A percentile compares a stretch with the other conserved stretches of the same genome.
Evolutionary conservation across 2,329 filamentous ascomycete species (phyloP).

Genomic region (Ophiostoma populinum): DNA sequence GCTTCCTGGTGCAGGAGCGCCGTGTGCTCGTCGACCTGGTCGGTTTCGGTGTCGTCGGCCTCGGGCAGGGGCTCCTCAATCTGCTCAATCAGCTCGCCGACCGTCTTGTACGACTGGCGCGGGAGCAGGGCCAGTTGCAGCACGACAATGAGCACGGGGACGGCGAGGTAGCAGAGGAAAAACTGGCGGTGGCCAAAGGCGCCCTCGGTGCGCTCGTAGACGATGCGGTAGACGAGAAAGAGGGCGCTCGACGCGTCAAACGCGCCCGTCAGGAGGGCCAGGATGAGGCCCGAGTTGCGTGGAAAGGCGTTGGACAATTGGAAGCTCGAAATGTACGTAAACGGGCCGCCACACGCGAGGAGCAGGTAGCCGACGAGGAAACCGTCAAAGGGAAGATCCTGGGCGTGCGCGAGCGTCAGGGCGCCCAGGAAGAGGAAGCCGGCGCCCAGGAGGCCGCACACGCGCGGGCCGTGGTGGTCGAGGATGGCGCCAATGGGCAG

Average conservation of each 20-base stretch:
- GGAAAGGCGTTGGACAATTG: slow-evolving; percentile 77
- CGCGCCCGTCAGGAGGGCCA: slow-evolving; percentile 63
- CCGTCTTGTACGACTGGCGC: slow-evolving; percentile 61
- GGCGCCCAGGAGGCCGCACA: slow-evolving; percentile 56
- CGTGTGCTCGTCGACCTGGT: slow-evolving; percentile 41
- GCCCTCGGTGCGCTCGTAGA: slow-evolving; percentile 37
- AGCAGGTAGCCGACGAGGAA: slow-evolving; percentile 59
- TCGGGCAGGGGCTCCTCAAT: slow-evolving; percentile 35
- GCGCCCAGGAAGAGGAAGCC: slow-evolving; percentile 53
- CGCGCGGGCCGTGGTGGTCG: slow-evolving; percentile 63
- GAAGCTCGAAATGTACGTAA: slow-evolving; percentile 69
- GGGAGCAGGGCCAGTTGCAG: slow-evolving; percentile 59
- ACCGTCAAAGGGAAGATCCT: slow-evolving; percentile 51
- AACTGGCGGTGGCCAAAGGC: slow-evolving; percentile 47
- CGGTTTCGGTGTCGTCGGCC: too few species aligned
- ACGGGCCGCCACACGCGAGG: slow-evolving; percentile 62
- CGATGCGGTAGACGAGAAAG: slow-evolving; percentile 56
- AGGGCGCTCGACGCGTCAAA: slow-evolving; percentile 71
- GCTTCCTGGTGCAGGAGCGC: slow-evolving; percentile 37
- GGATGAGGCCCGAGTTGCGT: slow-evolving; percentile 56
- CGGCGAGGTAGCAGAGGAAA: slow-evolving; percentile 54
- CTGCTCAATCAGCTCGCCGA: slow-evolving; percentile 64
- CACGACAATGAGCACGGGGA: slow-evolving; percentile 48
- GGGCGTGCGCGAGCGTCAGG: slow-evolving; percentile 52
- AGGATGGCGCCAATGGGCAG: slow-evolving; percentile 73